Evolutionary conservation across 257 asterid species (phyloP).

Genomic region (Lantana camara): DNA sequence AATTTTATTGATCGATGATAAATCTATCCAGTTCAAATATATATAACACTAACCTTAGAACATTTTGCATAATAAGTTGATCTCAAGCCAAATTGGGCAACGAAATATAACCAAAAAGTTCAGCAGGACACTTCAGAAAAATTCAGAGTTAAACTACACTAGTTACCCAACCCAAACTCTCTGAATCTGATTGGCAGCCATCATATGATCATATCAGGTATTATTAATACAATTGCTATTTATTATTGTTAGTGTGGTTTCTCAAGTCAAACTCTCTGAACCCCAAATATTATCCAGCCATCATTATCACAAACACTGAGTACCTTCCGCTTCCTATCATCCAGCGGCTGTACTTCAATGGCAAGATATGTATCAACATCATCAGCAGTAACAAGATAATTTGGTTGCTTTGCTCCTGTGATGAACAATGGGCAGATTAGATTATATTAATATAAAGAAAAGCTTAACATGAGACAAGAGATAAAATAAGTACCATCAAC

Average conservation of each 20-base stretch:
- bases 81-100: slow-evolving; percentile 1
- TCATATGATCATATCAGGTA: background rate
- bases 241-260: background rate
- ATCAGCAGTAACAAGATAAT: slow-evolving; percentile 91
- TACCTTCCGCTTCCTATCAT: slow-evolving; percentile 97
- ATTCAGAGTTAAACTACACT: no score
- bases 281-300: background rate
- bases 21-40: background rate
- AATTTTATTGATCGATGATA: background rate
- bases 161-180: background rate
- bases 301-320: slow-evolving; percentile 18
- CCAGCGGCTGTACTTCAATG: slow-evolving; percentile 97
- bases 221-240: background rate
- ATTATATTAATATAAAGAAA: slow-evolving; percentile 17
- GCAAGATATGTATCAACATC: slow-evolving; percentile 91
- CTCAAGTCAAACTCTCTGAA: slow-evolving; percentile 8
- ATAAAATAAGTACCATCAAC: slow-evolving; percentile 69
- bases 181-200: background rate
- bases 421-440: slow-evolving; percentile 33
- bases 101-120: background rate
- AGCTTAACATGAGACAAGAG: slow-evolving; percentile 12
- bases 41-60: background rate
- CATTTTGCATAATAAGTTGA: background rate
- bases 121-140: background rate
- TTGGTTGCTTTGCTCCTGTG: slow-evolving; percentile 95